phyloP scores from a whole-genome alignment of 257 asterid genomes.

The Rubia yunnanensis region DNA sequence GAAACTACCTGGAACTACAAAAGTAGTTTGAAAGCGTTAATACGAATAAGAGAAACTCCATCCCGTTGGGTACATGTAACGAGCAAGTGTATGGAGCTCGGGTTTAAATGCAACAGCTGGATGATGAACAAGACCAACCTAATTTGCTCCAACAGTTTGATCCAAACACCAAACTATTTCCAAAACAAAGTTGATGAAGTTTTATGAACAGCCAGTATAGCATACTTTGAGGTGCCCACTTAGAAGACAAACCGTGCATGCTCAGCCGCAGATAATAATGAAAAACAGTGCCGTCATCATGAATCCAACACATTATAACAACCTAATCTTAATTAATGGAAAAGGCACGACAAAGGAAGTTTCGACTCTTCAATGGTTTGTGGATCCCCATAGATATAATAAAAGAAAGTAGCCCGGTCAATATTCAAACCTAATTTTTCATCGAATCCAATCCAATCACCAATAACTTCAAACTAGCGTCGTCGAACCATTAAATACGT shows the following conservation, averaged over 20 bases:
- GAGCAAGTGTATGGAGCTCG: too few species aligned
- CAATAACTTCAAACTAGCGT: background rate
- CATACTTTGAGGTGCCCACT: background rate
- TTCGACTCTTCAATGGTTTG: background rate
- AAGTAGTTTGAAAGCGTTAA: too few species aligned
- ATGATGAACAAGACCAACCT: background rate
- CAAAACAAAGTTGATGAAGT: background rate
- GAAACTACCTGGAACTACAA: too few species aligned
- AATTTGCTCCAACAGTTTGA: background rate
- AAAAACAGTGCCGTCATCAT: conserved; percentile 1
- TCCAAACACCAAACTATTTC: background rate
- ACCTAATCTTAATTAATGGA: background rate
- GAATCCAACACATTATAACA: background rate
- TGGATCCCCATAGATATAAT: conserved; percentile 1
- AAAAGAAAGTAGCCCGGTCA: background rate
- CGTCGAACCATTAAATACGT: background rate
- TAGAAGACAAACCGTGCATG: background rate
- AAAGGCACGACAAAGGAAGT: background rate
- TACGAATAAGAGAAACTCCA: too few species aligned
- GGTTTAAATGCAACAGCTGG: too few species aligned
- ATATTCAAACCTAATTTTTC: background rate
- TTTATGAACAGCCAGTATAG: background rate
- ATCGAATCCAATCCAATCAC: background rate
- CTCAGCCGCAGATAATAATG: background rate
- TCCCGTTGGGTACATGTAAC: too few species aligned